Base-by-base conservation (phyloP, 2,329 filamentous ascomycete genomes). In the Aureobasidium zeae region DNA sequence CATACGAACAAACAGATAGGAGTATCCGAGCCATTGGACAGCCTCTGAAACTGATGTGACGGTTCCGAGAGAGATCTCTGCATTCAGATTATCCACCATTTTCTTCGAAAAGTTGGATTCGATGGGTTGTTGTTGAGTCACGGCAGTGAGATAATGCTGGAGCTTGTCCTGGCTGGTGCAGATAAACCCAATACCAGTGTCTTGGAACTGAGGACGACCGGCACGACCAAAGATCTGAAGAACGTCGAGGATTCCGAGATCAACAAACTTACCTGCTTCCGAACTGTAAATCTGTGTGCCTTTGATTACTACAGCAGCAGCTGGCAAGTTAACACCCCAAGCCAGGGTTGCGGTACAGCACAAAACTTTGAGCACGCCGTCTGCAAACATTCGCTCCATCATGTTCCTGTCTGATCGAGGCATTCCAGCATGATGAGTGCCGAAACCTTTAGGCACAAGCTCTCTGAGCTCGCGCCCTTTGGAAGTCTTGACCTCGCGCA, bases 201-300 rank as follows among this genome's bases (percentile, higher is more conserved):
- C 91, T 59, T 96, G 88, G 54, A 95, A 98, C 59, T 98, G 91
- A 29, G 93, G 91, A 61, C 91, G 83, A 70, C 91, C 91, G 48
- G 91, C 93, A 73, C 91, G 88, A 70, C 91, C 91, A 58, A 98
- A 98, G 48, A 98, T 98, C 60, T 98, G 91, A 44, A 98, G 71
- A 12, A 98, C 91, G 60, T 98, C 91, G 2, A 98, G 73, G 52
- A 98, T 98, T 3, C 91, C 89, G 4, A 98, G 73, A 57, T 98
- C 91, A 15, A 95, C 83, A 54, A 95, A 96, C 63, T 94, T 94
- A 63, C 91, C 91, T 41, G 94, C 89, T 60, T 95, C 86, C 0
- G 91, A 82, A 60, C 88, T 96, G 65, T 98, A 98, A 0, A 98
- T 77, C 58, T 96, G 89, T 0, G 91, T 98, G 12, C 91, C 91